These are phyloP conservation scores for Zangia roseola DNA, from an alignment of 768 basidiomycete species.

Conservation along the genomic window DNA sequence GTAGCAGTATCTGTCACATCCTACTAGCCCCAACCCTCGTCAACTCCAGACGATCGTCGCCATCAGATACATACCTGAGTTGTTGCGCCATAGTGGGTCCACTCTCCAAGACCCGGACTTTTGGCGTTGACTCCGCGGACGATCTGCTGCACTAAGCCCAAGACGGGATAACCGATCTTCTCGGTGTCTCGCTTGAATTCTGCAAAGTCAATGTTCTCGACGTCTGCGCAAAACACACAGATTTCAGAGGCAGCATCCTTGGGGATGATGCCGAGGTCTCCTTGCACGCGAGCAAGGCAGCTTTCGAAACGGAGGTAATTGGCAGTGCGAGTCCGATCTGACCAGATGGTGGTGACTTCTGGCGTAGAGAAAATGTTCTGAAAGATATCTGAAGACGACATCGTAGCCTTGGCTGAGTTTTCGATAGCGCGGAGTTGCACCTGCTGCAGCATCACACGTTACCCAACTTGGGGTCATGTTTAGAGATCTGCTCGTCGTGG, in stretches of 20 bases:
- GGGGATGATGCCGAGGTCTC: slow-evolving; percentile 39
- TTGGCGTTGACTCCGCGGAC: slow-evolving; percentile 37
- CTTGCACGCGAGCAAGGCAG: slow-evolving; percentile 38
- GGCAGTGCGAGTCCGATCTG: slow-evolving; percentile 29
- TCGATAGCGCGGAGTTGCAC: no score
- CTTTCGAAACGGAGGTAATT: slow-evolving; percentile 33
- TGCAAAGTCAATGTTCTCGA: slow-evolving; percentile 39
- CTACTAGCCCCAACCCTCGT: slow-evolving; percentile 23
- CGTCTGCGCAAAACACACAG: slow-evolving; percentile 31
- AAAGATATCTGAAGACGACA: slow-evolving; percentile 28
- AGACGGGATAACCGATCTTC: slow-evolving; percentile 44
- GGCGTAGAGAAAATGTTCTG: slow-evolving; percentile 41
- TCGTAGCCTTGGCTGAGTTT: no score
- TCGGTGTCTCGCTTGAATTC: slow-evolving; percentile 39
- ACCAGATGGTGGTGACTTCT: slow-evolving; percentile 40
- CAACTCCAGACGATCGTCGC: neutral
- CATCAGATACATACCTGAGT: slow-evolving; percentile 37
- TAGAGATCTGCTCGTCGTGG: no score
- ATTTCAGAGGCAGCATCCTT: slow-evolving; percentile 37
- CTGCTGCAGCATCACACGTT: no score
- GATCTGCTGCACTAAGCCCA: slow-evolving; percentile 45
- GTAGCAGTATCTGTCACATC: slow-evolving; percentile 51
- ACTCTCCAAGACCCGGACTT: slow-evolving; percentile 40
- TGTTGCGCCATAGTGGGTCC: slow-evolving; percentile 49
- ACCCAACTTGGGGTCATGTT: no score